A percentile compares a stretch with the other conserved stretches of the same genome.
phyloP scores from a whole-genome alignment of 2,329 filamentous ascomycete genomes.

The Ampelomyces quisqualis region DNA sequence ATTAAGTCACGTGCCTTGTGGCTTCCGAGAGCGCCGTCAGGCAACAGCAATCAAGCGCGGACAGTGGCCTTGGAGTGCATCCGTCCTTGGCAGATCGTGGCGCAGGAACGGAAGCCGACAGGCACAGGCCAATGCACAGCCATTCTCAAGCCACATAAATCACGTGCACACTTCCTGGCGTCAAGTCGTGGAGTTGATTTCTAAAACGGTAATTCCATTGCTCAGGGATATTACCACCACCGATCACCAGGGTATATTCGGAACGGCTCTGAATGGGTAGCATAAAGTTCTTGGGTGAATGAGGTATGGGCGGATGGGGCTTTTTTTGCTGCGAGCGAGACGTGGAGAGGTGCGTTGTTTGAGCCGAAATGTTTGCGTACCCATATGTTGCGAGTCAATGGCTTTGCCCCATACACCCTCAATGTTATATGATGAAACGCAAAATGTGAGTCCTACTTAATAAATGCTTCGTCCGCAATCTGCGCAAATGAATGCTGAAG shows the following conservation, averaged over 20 bases:
- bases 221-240: conserved; percentile 19
- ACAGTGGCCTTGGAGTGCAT: no score
- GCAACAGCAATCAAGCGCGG: not conserved
- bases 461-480: no score
- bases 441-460: no score
- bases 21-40: conserved; percentile 11
- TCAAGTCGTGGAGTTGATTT: conserved; percentile 1
- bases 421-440: not conserved
- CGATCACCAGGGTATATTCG: conserved; percentile 13
- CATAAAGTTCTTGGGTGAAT: no score
- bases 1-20: conserved; percentile 9
- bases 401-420: no score
- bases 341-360: no score
- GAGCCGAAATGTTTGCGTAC: no score
- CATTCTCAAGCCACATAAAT: conserved; percentile 4
- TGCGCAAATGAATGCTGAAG: not conserved
- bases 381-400: no score
- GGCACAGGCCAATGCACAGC: not conserved
- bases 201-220: conserved; percentile 6
- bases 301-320: no score
- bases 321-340: no score
- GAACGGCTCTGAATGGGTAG: not conserved
- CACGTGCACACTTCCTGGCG: conserved; percentile 19
- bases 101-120: no score
- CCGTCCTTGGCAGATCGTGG: no score